Evolutionary conservation across 768 basidiomycete genomes (phyloP).

Genomic region (Naganishia vaughanmartiniae): DNA sequence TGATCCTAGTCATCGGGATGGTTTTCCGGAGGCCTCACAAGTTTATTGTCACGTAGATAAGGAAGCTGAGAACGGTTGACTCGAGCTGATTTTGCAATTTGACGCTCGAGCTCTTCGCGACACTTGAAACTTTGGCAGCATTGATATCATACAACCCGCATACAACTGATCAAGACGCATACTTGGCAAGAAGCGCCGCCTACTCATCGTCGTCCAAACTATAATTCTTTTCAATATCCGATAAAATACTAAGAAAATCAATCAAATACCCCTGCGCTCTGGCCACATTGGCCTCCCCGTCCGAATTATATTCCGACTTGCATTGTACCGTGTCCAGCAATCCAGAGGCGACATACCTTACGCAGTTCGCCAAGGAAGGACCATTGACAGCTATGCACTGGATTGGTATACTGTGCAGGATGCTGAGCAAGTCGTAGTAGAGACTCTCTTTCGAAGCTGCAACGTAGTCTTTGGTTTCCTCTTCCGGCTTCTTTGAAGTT

Average conservation of each 20-base stretch:
- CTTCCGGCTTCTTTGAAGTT: not conserved
- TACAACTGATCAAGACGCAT: no score
- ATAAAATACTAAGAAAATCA: constrained; percentile 88
- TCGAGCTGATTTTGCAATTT: no score
- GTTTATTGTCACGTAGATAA: no score
- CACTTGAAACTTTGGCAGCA: no score
- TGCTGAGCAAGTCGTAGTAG: constrained; percentile 69
- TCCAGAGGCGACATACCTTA: constrained; percentile 87
- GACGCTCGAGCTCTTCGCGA: no score
- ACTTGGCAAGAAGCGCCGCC: no score
- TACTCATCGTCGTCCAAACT: constrained; percentile 49
- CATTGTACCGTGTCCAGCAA: constrained; percentile 75
- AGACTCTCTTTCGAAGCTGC: constrained; percentile 54
- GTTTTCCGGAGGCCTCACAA: no score
- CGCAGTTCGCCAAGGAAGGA: constrained; percentile 67
- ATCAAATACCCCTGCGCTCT: constrained; percentile 84
- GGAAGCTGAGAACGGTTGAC: no score
- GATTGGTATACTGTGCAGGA: constrained; percentile 87
- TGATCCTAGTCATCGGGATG: no score
- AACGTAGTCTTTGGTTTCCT: constrained; percentile 76
- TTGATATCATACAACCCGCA: no score
- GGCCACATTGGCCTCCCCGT: constrained; percentile 64
- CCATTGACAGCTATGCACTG: constrained; percentile 66
- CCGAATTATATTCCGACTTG: constrained; percentile 47
- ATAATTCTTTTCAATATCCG: constrained; percentile 89